A percentile compares a stretch with the other conserved stretches of the same genome.
phyloP scores from a whole-genome alignment of 768 basidiomycete species.

The Auricularia sp. region DNA sequence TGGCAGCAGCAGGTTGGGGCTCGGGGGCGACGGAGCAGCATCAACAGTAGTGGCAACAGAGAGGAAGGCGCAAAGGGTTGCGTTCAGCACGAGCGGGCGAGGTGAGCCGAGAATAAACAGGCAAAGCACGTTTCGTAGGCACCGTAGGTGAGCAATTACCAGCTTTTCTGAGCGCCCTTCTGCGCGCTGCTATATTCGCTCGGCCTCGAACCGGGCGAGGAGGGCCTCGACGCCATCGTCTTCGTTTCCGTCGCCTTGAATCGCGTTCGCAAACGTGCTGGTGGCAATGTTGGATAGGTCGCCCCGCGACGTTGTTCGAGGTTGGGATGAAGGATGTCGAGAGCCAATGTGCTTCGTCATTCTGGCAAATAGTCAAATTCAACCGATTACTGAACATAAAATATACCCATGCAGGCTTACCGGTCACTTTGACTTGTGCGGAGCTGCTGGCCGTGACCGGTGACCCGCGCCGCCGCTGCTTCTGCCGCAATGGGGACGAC shows the following conservation, averaged over 20 bases:
- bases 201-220: neutral
- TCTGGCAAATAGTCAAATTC: neutral
- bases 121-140: neutral
- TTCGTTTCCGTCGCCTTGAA: neutral
- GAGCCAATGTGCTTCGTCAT: neutral
- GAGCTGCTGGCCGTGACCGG: no score
- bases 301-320: neutral
- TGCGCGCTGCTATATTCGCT: neutral
- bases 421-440: no score
- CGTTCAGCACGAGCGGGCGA: neutral
- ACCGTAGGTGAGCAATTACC: neutral
- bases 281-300: neutral
- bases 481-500: no score
- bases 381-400: no score
- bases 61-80: neutral
- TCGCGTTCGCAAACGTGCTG: neutral
- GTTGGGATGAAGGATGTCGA: neutral
- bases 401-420: no score
- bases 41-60: neutral
- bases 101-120: no score
- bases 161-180: neutral
- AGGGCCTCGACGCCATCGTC: neutral
- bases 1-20: neutral
- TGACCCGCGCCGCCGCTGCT: no score
- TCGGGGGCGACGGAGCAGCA: neutral